Evolutionary conservation across 2,329 filamentous ascomycete species (phyloP), one percentile per base, ranked within the genome.

Genomic region (Aspergillus sp.): DNA sequence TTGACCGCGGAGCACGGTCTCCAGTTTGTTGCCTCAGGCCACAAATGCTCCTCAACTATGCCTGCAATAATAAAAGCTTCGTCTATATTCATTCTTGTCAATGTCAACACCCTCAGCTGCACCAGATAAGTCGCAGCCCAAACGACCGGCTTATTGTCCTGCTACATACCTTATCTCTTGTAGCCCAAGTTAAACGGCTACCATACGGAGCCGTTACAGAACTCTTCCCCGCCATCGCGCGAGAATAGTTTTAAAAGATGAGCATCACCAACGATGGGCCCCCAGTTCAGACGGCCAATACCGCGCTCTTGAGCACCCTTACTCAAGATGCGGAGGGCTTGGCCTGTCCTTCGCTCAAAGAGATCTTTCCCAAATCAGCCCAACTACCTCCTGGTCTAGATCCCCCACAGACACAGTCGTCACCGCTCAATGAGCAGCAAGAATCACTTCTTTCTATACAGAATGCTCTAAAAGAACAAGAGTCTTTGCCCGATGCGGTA

Each of bases 401-500:
- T 45, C 28, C 61, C 6, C 58, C 59, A 64, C 66, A 55, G 59
- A 52, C 59, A 3, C 66, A 64, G 47, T 57, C 57, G 1, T 43
- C 76, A 34, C 41, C 68, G 8, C 45, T 53, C 41, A 66, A 75
- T 65, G 71, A 76, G 51, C 71, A 76, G 51, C 71, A 78, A 64
- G 65, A 70, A 54, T 63, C 66, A 30, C 73, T 79, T 54, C 64
- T 53, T 38, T 66, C 69, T n/a, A 59, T 80, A 57, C 71, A 74
- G 59, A 59, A 65, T 15, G 64, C 71, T 25, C 69, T 80, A 53
- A 67, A 67, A 25, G 59, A 64, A 22, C 64, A 66, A 50, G 67
- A 73, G 46, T 62, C 68, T 51, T 69, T n/a, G 1, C 17, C 66
- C n/a, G 69, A 74, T 63, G 45, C 64, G 6, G 63, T 70, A 9